Evolutionary conservation across 805 yeast species (phyloP).

Genomic region (Diddensiella santjacobensis): DNA sequence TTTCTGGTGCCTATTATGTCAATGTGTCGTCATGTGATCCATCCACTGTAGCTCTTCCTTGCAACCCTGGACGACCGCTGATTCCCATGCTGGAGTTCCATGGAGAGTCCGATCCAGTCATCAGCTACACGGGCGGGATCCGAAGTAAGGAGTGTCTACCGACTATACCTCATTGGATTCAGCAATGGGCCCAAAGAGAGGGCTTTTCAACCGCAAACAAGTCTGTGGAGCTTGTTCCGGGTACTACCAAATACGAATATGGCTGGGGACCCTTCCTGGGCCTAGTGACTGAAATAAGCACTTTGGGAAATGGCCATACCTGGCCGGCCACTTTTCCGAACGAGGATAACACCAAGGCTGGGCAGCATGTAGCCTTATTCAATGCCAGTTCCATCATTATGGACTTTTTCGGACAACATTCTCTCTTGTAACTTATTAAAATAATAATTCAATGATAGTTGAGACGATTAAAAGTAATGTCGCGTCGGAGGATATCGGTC

Average conservation of each 20-base stretch:
- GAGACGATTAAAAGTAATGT: no score
- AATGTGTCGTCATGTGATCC: constrained; percentile 1
- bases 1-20: constrained; percentile 1
- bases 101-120: constrained; percentile 1
- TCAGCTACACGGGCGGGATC: constrained; percentile 1
- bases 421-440: background rate
- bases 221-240: constrained; percentile 1
- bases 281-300: background rate
- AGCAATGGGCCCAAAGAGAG: constrained; percentile 1
- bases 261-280: background rate
- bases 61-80: constrained; percentile 1
- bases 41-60: background rate
- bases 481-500: no score
- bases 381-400: constrained; percentile 5
- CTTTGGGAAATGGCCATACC: constrained; percentile 1
- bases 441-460: no score
- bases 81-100: constrained; percentile 7
- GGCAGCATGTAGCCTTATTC: constrained; percentile 3
- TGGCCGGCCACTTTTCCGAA: constrained; percentile 6
- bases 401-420: constrained; percentile 1
- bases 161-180: constrained; percentile 1
- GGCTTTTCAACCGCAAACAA: background rate
- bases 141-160: constrained; percentile 1
- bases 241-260: background rate
- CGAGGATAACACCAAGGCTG: background rate